Evolutionary conservation across 2,329 filamentous ascomycete species (phyloP).

Genomic region (Helicocarpus griseus): DNA sequence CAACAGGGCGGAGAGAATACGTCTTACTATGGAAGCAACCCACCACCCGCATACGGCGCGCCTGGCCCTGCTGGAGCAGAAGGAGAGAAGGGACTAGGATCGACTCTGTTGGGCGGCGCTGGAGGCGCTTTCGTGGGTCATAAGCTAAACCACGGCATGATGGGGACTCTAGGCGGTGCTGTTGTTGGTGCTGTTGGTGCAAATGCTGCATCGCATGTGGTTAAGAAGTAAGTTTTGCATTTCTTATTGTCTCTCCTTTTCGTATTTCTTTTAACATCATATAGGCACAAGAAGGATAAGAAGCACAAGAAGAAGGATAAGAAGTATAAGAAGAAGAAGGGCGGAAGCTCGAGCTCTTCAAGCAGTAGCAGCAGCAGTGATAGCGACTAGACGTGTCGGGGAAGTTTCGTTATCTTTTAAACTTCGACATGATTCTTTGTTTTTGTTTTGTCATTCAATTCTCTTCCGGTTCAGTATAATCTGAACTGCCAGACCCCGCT

Average conservation of each 20-base stretch:
- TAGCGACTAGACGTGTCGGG: constrained; percentile 9
- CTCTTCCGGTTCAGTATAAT: not conserved
- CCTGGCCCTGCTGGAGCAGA: constrained; percentile 13
- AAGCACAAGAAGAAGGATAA: constrained; percentile 16
- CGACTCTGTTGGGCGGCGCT: constrained; percentile 28
- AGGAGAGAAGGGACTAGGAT: constrained; percentile 27
- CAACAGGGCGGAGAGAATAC: constrained; percentile 22
- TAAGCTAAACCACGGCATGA: constrained; percentile 24
- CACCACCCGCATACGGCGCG: constrained; percentile 10
- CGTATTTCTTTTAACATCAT: not conserved
- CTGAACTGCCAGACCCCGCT: not conserved
- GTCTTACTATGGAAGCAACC: constrained; percentile 21
- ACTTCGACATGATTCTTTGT: not conserved
- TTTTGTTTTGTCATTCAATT: not conserved
- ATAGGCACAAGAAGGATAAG: constrained; percentile 18
- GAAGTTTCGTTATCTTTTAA: not conserved
- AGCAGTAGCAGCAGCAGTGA: constrained; percentile 11
- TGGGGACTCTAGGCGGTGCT: constrained; percentile 25
- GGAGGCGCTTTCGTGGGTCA: constrained; percentile 28
- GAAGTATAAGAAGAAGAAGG: constrained; percentile 9
- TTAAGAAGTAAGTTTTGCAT: constrained; percentile 18
- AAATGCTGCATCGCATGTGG: constrained; percentile 17
- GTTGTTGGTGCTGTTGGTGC: constrained; percentile 25
- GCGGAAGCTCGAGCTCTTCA: constrained; percentile 17
- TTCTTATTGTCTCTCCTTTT: not conserved